Percentiles rank a stretch among this genome's conserved stretches.
These are phyloP conservation scores for Aschersonia sp. DNA, from an alignment of 2,329 filamentous ascomycete genomes.

Conservation along the genomic window DNA sequence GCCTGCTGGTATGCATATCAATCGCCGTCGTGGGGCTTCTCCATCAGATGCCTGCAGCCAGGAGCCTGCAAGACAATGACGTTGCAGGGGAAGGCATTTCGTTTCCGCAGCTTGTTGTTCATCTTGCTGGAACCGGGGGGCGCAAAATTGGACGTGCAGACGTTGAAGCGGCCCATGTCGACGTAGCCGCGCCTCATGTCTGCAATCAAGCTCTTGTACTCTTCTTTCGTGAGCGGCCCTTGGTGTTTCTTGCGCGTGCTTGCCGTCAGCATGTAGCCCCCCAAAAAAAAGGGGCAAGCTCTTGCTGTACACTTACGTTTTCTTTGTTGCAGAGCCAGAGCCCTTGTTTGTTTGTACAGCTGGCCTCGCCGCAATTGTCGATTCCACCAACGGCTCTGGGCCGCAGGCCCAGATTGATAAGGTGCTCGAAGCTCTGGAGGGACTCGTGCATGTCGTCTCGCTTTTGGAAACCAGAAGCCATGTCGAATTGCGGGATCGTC, in stretches of 20 bases:
- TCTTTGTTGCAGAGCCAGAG: not conserved
- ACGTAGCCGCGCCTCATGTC: not conserved
- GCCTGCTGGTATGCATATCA: not conserved
- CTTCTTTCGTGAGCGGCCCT: not conserved
- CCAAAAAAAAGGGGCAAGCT: too few relatives aligned
- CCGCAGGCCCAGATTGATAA: not conserved
- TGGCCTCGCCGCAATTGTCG: not conserved
- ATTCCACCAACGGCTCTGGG: not conserved
- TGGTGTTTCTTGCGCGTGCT: too few relatives aligned
- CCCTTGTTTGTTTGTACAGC: not conserved
- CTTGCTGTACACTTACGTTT: not conserved
- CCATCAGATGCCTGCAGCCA: not conserved
- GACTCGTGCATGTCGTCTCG: not conserved
- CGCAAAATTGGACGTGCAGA: not conserved
- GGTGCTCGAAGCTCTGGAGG: not conserved
- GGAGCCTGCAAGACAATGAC: not conserved
- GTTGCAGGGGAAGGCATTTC: not conserved
- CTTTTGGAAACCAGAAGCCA: not conserved
- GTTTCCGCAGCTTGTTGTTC: not conserved
- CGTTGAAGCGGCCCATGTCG: not conserved
- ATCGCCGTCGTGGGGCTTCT: not conserved
- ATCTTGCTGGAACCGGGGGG: not conserved
- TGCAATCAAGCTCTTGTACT: not conserved
- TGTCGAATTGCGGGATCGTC: constrained; percentile 7
- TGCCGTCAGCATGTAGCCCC: too few relatives aligned